A percentile compares a stretch with the other conserved stretches of the same genome.
Evolutionary conservation across 805 yeast species (phyloP).

Genomic region (Schizosaccharomyces pombe): DNA sequence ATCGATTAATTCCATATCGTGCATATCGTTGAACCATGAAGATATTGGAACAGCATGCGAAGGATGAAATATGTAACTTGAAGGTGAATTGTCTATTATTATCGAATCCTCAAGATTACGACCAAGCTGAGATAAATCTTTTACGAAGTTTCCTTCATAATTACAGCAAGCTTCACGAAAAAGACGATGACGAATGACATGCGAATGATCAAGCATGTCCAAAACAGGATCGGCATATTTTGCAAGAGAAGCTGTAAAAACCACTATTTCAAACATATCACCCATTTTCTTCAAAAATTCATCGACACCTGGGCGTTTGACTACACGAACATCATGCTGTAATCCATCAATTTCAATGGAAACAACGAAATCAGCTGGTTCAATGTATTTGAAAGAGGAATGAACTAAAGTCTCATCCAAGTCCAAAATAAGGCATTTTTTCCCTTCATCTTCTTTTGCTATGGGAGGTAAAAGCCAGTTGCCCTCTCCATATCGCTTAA

Average conservation of each 20-base stretch:
- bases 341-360: conserved; percentile 92
- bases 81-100: conserved; percentile 91
- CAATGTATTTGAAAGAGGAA: conserved; percentile 72
- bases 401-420: conserved; percentile 92
- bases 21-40: conserved; percentile 95
- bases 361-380: conserved; percentile 86
- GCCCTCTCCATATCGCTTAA: conserved; percentile 14
- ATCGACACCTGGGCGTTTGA: conserved; percentile 94
- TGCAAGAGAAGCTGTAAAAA: conserved; percentile 87
- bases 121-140: conserved; percentile 82
- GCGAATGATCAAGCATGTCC: conserved; percentile 59
- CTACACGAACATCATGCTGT: conserved; percentile 82
- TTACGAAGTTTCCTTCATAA: conserved; percentile 84
- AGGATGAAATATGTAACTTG: conserved; percentile 93
- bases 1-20: conserved; percentile 84
- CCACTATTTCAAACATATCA: conserved; percentile 75
- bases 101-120: conserved; percentile 68
- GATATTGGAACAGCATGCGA: conserved; percentile 93
- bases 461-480: conserved; percentile 31
- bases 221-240: conserved; percentile 89
- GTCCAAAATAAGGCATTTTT: conserved; percentile 76
- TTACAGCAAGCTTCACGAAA: conserved; percentile 87
- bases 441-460: conserved; percentile 25
- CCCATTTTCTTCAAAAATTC: conserved; percentile 70
- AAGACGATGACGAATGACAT: conserved; percentile 65